Base-by-base conservation (phyloP, 2,329 filamentous ascomycete species). In the Colletotrichum euphorbiae region DNA sequence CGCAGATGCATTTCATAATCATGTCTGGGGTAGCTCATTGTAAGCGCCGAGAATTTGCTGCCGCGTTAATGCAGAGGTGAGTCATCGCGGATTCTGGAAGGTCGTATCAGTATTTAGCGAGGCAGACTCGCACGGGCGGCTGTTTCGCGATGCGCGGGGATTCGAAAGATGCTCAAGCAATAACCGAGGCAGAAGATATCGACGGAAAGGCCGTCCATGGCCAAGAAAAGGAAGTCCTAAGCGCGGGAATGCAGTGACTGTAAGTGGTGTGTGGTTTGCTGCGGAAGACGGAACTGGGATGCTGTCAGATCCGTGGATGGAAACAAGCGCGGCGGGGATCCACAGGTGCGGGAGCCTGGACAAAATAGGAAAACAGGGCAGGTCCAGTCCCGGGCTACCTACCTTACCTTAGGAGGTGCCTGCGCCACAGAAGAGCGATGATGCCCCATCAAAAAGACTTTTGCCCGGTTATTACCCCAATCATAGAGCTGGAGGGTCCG, bases 231-330 rank as follows among this genome's bases (percentile, higher is more conserved):
- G 24, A 24, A 5, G 5, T 5, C 24, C 36, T 33, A 59, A 50
- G 21, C 65, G 61, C 54, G 54, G 6, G 13, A 21, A 33, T 1
- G 31, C 4, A 6, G 42, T 48, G 24, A 24, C 6, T 8, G 28
- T 28, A 38, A 15, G 38, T 13, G 1, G 38, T 65, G 28, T 65
- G 28, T 65, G 65, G 65, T 59, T 68, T 68, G 65, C 61, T 68
- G 61, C 33, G 54, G 56, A 42, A 33, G 31, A 48, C 2, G 52
- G 24, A 28, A 21, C 5, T 28, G 6, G 51, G 24, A 55, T 24
- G 33, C 46, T 12, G 7, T 42, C 15, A 7, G 17, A 4, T 24
- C 21, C 21, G 24, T 24, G 24, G 24, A 48, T 50, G 31, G 33
- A 42, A 60, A 50, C 31, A 60, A 17, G 28, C 33, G 56, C 56